Evolutionary conservation across 2,329 filamentous ascomycete species (phyloP).

Genomic region (Neurospora crassa): DNA sequence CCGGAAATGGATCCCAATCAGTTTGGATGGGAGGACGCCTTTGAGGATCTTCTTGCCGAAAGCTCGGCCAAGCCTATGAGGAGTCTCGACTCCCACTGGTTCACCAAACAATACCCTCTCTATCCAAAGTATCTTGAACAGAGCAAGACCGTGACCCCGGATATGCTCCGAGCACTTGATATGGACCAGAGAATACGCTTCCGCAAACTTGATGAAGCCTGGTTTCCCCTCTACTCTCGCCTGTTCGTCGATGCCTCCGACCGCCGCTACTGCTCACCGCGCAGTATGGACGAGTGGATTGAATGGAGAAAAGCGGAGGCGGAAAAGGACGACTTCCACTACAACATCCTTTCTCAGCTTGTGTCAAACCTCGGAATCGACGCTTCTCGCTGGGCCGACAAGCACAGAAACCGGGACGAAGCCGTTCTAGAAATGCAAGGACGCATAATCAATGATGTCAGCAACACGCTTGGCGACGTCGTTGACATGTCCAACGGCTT

Average conservation of each 20-base stretch:
- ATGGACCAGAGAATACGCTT: constrained; percentile 25
- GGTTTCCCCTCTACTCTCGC: constrained; percentile 9
- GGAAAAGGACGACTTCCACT: background rate
- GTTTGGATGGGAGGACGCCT: constrained; percentile 47
- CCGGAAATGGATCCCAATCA: constrained; percentile 24
- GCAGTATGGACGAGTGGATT: constrained; percentile 13
- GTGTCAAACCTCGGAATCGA: background rate
- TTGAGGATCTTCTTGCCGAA: constrained; percentile 45
- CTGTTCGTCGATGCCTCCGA: background rate
- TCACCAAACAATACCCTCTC: constrained; percentile 19
- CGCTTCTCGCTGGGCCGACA: background rate
- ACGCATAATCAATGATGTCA: background rate
- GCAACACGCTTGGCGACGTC: background rate
- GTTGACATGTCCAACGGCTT: constrained; percentile 5
- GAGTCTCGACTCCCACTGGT: constrained; percentile 22
- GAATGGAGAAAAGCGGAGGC: constrained; percentile 4
- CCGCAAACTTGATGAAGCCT: constrained; percentile 7
- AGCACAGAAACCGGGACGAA: background rate
- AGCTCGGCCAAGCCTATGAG: constrained; percentile 33
- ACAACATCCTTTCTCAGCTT: background rate
- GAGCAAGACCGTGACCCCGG: constrained; percentile 24
- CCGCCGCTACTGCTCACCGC: constrained; percentile 6
- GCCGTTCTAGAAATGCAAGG: background rate
- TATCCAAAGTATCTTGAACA: constrained; percentile 29
- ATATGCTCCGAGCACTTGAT: background rate